phyloP scores from a whole-genome alignment of 2,329 filamentous ascomycete species.

The Claviceps sp. region DNA sequence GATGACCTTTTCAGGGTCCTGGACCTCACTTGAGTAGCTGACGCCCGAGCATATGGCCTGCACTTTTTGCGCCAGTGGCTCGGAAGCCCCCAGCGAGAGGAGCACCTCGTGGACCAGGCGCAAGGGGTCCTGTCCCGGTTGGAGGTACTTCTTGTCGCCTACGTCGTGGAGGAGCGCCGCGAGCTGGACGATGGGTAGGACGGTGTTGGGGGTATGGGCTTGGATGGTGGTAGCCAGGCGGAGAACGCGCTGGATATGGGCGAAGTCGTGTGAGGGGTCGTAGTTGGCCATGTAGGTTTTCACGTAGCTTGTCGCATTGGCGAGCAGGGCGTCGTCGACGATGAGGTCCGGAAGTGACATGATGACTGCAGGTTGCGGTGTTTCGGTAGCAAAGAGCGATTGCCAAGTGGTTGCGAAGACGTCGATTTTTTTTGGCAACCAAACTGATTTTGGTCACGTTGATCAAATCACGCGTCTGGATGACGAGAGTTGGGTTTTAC shows the following conservation, averaged over 20 bases:
- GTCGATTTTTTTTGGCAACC: no score
- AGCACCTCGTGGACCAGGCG: conserved; percentile 44
- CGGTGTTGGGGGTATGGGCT: conserved; percentile 26
- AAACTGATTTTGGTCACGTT: no score
- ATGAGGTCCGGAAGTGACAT: conserved; percentile 7
- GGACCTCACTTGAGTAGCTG: conserved; percentile 62
- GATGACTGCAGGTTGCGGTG: not conserved
- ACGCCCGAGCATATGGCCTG: conserved; percentile 64
- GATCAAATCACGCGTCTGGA: not conserved
- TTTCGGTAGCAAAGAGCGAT: not conserved
- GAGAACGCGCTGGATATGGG: conserved; percentile 69
- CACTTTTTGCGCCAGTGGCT: conserved; percentile 48
- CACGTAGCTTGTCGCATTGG: conserved; percentile 49
- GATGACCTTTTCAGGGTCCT: conserved; percentile 46
- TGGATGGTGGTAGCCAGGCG: conserved; percentile 57
- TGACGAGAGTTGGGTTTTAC: not conserved
- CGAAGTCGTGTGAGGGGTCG: conserved; percentile 80
- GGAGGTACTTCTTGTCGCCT: conserved; percentile 70
- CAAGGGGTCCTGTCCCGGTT: conserved; percentile 40
- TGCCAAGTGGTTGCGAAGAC: no score
- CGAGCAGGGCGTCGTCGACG: conserved; percentile 31
- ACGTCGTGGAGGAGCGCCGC: conserved; percentile 75
- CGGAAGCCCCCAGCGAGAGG: conserved; percentile 38
- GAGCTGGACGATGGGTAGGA: conserved; percentile 45
- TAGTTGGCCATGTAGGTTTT: conserved; percentile 61